These are phyloP conservation scores for Gamarada debralockiae DNA, from an alignment of 495 filamentous ascomycete genomes.

Conservation along the genomic window DNA sequence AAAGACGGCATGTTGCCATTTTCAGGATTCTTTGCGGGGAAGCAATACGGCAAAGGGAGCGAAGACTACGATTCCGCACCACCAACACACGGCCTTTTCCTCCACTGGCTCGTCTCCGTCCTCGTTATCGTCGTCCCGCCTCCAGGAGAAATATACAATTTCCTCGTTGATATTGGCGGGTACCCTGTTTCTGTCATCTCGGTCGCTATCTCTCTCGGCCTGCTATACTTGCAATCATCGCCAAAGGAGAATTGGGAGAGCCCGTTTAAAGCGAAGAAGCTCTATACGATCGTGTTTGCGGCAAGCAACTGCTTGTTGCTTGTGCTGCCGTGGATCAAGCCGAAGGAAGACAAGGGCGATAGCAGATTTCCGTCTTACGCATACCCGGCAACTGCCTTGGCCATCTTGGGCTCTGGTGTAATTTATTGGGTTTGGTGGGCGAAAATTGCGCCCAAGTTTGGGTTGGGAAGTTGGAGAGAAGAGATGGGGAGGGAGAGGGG, in stretches of 20 bases:
- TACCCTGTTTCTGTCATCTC: constrained; percentile 52
- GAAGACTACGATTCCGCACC: constrained; percentile 19
- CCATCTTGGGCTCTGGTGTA: constrained; percentile 32
- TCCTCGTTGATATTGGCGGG: constrained; percentile 48
- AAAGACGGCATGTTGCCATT: constrained; percentile 63
- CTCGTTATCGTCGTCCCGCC: constrained; percentile 46
- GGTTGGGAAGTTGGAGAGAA: no score
- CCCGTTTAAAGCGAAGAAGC: constrained; percentile 32
- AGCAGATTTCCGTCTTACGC: constrained; percentile 39
- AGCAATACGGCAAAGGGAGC: no score
- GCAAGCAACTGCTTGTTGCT: constrained; percentile 35
- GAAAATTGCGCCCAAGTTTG: constrained; percentile 16
- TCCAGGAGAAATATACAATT: constrained; percentile 40
- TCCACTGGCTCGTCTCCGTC: constrained; percentile 48
- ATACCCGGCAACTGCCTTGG: constrained; percentile 38
- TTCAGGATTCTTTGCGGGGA: constrained; percentile 40
- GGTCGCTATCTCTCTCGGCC: constrained; percentile 42
- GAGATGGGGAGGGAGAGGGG: no score
- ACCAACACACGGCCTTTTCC: constrained; percentile 35
- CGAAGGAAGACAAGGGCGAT: constrained; percentile 21
- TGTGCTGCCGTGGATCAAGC: constrained; percentile 41
- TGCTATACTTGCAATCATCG: constrained; percentile 43
- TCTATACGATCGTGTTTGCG: constrained; percentile 32
- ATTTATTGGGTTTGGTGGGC: constrained; percentile 39
- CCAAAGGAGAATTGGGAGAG: constrained; percentile 38